phyloP scores from a whole-genome alignment of 1,139 yeast species.

The Kurtzmaniella quercitrusa region DNA sequence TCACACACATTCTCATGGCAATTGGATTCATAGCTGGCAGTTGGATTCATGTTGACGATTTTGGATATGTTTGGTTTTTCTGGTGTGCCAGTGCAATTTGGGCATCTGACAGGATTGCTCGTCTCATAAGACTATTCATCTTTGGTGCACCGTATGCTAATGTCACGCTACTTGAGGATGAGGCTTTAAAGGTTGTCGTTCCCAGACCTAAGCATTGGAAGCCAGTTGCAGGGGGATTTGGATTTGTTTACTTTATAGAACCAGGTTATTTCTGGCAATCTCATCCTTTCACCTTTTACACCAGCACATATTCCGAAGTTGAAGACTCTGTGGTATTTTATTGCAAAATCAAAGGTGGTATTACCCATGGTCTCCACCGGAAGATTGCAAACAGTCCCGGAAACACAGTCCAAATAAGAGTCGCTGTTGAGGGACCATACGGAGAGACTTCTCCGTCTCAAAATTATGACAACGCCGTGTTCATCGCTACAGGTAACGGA shows the following conservation, averaged over 20 bases:
- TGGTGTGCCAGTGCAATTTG: constrained; percentile 41
- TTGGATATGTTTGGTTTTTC: constrained; percentile 38
- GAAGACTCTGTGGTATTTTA: constrained; percentile 22
- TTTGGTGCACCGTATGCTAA: constrained; percentile 40
- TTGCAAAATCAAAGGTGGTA: constrained; percentile 36
- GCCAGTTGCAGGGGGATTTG: constrained; percentile 48
- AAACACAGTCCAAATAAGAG: constrained; percentile 22
- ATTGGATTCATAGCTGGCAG: constrained; percentile 37
- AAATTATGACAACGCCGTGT: constrained; percentile 27
- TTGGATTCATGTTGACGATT: constrained; percentile 36
- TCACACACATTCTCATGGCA: constrained; percentile 39
- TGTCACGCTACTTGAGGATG: constrained; percentile 30
- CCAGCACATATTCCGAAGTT: constrained; percentile 17
- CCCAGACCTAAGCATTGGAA: constrained; percentile 41
- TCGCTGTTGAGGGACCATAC: constrained; percentile 41
- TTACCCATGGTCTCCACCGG: constrained; percentile 27
- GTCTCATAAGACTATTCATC: constrained; percentile 26
- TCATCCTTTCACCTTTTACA: constrained; percentile 36
- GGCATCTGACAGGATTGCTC: constrained; percentile 38
- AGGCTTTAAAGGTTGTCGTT: constrained; percentile 36
- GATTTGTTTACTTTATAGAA: constrained; percentile 42
- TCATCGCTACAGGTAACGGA: constrained; percentile 41
- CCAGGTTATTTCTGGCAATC: constrained; percentile 39
- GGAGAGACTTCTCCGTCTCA: constrained; percentile 30
- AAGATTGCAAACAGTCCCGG: constrained; percentile 26